These are phyloP conservation scores for Dentipellis fragilis DNA, from an alignment of 768 basidiomycete genomes.

Conservation along the genomic window DNA sequence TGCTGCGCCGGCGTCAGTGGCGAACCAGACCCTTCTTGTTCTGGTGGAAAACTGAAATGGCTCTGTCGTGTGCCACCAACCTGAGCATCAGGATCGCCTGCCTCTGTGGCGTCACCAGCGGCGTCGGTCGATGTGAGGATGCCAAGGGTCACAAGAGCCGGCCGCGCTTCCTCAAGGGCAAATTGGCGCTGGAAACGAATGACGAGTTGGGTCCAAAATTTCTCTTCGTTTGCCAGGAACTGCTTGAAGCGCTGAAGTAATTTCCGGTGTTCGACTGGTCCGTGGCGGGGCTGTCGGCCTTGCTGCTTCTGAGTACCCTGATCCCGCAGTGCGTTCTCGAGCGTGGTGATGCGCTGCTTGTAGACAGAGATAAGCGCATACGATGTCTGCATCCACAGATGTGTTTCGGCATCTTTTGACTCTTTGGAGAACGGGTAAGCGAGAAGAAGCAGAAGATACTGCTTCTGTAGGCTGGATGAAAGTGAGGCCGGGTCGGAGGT, in stretches of 20 bases:
- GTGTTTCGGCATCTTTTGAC: constrained; percentile 70
- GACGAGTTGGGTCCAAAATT: constrained; percentile 81
- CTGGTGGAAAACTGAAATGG: constrained; percentile 55
- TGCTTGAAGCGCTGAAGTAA: constrained; percentile 81
- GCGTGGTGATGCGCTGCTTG: constrained; percentile 59
- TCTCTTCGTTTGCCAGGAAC: constrained; percentile 84
- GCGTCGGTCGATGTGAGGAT: constrained; percentile 33
- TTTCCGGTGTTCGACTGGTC: constrained; percentile 77
- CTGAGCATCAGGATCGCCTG: constrained; percentile 14
- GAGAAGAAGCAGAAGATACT: constrained; percentile 60
- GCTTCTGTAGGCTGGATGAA: constrained; percentile 49
- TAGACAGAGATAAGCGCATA: constrained; percentile 77
- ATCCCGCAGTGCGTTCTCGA: constrained; percentile 34
- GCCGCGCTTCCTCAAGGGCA: constrained; percentile 51
- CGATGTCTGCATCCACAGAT: constrained; percentile 90
- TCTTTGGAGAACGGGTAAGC: constrained; percentile 60
- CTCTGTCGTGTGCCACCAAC: constrained; percentile 32
- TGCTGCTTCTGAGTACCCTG: constrained; percentile 22
- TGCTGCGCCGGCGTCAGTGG: constrained; percentile 39
- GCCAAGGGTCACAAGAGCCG: constrained; percentile 47
- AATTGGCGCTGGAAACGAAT: constrained; percentile 67
- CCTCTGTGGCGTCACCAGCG: constrained; percentile 16
- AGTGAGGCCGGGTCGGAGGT: constrained; percentile 13
- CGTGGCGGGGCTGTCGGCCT: constrained; percentile 33
- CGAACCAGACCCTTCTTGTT: constrained; percentile 27